phyloP scores from a whole-genome alignment of 208 protist genomes.

The Acanthamoeba triangularis region DNA sequence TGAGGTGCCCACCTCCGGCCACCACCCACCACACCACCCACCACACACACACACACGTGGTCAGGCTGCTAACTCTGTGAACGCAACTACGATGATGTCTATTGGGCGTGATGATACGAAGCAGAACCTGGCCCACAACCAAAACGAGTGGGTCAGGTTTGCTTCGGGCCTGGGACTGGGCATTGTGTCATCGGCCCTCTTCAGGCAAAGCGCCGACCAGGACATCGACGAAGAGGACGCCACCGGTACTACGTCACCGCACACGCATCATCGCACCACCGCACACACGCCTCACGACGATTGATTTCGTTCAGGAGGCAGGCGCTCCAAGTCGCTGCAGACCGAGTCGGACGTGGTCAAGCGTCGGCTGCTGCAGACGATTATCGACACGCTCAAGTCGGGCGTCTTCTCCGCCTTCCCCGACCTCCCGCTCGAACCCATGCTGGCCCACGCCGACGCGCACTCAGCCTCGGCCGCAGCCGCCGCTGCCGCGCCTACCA shows the following conservation, averaged over 20 bases:
- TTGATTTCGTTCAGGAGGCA: background rate
- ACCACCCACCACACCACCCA: too few species aligned
- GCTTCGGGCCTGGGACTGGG: constrained; percentile 44
- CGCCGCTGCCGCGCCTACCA: background rate
- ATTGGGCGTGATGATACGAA: too few species aligned
- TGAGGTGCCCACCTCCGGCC: background rate
- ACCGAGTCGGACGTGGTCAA: constrained; percentile 64
- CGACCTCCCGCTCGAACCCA: constrained; percentile 15
- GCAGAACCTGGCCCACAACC: constrained; percentile 4
- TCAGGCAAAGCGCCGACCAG: constrained; percentile 22
- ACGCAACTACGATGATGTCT: too few species aligned
- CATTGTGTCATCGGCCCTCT: constrained; percentile 17
- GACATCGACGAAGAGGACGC: constrained; percentile 32
- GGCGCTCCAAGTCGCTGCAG: constrained; percentile 17
- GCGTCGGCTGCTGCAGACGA: background rate
- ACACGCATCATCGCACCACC: background rate
- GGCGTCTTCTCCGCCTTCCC: constrained; percentile 55
- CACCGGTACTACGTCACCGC: background rate
- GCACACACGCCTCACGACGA: background rate
- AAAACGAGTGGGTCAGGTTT: constrained; percentile 73
- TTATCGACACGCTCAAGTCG: constrained; percentile 20
- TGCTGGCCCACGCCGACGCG: background rate
- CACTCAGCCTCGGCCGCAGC: background rate
- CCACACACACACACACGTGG: too few species aligned
- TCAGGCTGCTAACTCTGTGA: too few species aligned